phyloP scores from a whole-genome alignment of 331 rosid species.

The Cydonia oblonga region DNA sequence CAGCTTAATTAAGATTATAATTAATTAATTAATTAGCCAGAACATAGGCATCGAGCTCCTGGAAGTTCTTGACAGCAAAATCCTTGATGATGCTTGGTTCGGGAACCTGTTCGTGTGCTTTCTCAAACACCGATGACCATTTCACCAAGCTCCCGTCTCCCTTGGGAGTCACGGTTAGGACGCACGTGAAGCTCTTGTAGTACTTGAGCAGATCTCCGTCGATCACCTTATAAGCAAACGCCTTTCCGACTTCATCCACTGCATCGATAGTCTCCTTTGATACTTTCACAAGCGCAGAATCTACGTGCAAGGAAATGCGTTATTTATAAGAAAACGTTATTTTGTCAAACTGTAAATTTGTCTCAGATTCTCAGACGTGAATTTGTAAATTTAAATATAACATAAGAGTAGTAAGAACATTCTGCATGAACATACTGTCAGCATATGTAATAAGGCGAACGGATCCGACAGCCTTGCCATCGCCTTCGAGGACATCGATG shows the following conservation, averaged over 20 bases:
- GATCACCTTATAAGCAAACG: conserved; percentile 35
- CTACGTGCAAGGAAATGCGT: neutral
- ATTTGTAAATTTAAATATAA: neutral
- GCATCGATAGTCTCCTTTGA: conserved; percentile 51
- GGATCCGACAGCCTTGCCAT: conserved; percentile 75
- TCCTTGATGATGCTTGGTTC: conserved; percentile 59
- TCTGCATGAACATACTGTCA: conserved; percentile 30
- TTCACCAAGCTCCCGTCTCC: conserved; percentile 54
- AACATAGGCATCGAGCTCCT: conserved; percentile 54
- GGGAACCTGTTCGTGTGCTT: conserved; percentile 39
- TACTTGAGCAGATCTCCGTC: conserved; percentile 72
- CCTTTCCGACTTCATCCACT: conserved; percentile 47
- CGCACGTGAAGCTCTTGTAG: conserved; percentile 55
- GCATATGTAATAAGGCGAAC: conserved; percentile 47
- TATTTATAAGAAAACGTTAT: neutral
- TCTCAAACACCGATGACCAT: conserved; percentile 59
- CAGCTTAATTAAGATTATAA: neutral
- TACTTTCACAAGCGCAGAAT: conserved; percentile 47
- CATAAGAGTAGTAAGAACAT: neutral
- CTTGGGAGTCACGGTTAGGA: conserved; percentile 27
- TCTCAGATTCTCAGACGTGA: neutral
- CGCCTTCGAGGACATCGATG: conserved; percentile 69
- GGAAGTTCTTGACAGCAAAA: conserved; percentile 63
- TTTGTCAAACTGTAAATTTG: neutral
- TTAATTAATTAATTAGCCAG: conserved; percentile 2